These are phyloP conservation scores for Coemansia sp. DNA, from an alignment of 192 early-diverging fungal species.

Conservation along the genomic window DNA sequence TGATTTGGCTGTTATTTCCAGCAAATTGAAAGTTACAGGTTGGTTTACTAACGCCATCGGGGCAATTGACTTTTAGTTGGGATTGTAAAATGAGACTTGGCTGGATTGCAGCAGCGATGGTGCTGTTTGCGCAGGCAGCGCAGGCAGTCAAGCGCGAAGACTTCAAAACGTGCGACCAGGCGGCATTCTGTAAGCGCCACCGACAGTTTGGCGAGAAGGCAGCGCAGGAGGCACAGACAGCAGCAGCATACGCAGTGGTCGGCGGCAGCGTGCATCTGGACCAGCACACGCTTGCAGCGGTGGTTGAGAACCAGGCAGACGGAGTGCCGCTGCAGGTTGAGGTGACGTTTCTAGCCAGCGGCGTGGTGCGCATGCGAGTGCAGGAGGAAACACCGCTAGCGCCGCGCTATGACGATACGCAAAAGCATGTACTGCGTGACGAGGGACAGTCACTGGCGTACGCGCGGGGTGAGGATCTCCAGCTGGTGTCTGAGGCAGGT, in stretches of 20 bases:
- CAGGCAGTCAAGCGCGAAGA: constrained; percentile 74
- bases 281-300: constrained; percentile 28
- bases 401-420: constrained; percentile 70
- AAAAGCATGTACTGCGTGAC: constrained; percentile 58
- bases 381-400: constrained; percentile 67
- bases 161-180: constrained; percentile 87
- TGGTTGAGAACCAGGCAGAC: constrained; percentile 26
- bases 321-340: constrained; percentile 40
- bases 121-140: constrained; percentile 19
- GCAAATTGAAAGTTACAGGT: too few relatives aligned
- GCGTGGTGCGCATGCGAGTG: constrained; percentile 60
- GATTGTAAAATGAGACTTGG: constrained; percentile 17
- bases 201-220: constrained; percentile 76
- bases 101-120: constrained; percentile 19
- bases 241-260: constrained; percentile 60
- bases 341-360: constrained; percentile 58
- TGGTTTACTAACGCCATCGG: too few relatives aligned
- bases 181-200: constrained; percentile 87
- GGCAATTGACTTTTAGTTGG: too few relatives aligned
- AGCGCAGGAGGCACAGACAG: constrained; percentile 20
- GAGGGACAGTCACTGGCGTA: constrained; percentile 31
- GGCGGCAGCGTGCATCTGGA: constrained; percentile 60
- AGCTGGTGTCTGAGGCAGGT: constrained; percentile 11
- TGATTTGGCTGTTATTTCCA: background rate
- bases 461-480: constrained; percentile 24